A percentile compares a stretch with the other conserved stretches of the same genome.
Conservation (phyloP, 1,139 yeast genomes). For the Casaregolazyma suthepensis region DNA sequence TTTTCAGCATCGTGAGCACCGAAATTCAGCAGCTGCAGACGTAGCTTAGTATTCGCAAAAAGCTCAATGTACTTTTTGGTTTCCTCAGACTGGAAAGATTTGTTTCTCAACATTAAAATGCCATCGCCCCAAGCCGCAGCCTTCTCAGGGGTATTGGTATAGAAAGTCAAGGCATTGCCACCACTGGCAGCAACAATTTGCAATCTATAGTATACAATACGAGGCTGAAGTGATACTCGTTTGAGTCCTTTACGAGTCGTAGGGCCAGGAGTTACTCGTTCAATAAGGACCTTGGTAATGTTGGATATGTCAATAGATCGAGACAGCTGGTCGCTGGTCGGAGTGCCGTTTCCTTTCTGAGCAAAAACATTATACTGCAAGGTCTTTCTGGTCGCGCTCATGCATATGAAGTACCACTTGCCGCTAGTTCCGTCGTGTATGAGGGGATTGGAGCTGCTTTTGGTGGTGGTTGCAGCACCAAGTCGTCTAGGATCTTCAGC, state of each 20-base stretch:
- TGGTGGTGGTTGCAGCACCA: slow-evolving; percentile 2
- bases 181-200: slow-evolving; percentile 22
- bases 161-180: slow-evolving; percentile 43
- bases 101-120: slow-evolving; percentile 50
- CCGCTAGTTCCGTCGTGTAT: neutral
- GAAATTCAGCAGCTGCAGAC: slow-evolving; percentile 59
- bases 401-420: slow-evolving; percentile 41
- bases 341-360: slow-evolving; percentile 43
- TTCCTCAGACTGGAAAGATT: slow-evolving; percentile 44
- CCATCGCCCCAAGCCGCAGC: slow-evolving; percentile 81
- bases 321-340: slow-evolving; percentile 46
- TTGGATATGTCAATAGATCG: slow-evolving; percentile 24
- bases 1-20: slow-evolving; percentile 33
- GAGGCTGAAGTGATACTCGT: slow-evolving; percentile 23
- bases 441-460: slow-evolving; percentile 1
- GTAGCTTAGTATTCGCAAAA: slow-evolving; percentile 54
- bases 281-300: slow-evolving; percentile 23
- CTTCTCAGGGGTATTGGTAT: slow-evolving; percentile 64
- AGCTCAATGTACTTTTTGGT: slow-evolving; percentile 54
- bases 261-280: slow-evolving; percentile 19
- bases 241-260: slow-evolving; percentile 20
- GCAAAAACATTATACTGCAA: slow-evolving; percentile 57
- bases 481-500: slow-evolving; percentile 46
- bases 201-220: slow-evolving; percentile 27
- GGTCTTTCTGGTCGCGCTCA: slow-evolving; percentile 66